Percentiles rank a stretch among this genome's conserved stretches.
These are phyloP conservation scores for Sordaria brevicollis DNA, from an alignment of 495 filamentous ascomycete species.

Conservation along the genomic window DNA sequence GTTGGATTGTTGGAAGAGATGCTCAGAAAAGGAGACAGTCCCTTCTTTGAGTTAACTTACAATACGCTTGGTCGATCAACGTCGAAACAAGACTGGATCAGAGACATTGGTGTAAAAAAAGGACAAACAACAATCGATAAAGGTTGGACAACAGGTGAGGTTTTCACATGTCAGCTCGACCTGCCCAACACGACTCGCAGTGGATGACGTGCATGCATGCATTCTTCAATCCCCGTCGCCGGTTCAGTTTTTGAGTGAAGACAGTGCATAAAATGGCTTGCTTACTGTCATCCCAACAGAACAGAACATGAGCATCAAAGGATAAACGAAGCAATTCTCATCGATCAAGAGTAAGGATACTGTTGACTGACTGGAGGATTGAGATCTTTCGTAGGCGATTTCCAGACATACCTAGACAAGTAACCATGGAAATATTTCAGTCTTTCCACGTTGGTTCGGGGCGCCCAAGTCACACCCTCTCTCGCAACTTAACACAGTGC, in stretches of 20 bases:
- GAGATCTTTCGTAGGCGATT: too few relatives aligned
- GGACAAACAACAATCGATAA: neutral
- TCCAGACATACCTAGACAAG: too few relatives aligned
- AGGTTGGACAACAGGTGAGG: neutral
- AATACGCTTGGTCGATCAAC: neutral
- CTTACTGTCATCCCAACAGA: neutral
- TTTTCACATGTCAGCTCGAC: neutral
- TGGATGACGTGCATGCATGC: neutral
- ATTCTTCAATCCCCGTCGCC: neutral
- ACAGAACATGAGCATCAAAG: too few relatives aligned
- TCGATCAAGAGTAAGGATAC: too few relatives aligned
- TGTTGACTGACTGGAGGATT: too few relatives aligned
- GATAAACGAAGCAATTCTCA: too few relatives aligned
- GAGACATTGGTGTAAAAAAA: neutral
- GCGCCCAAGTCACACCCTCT: neutral
- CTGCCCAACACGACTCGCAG: neutral
- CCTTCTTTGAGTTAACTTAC: too few relatives aligned
- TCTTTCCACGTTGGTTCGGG: neutral
- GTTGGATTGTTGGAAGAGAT: too few relatives aligned
- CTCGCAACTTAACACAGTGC: neutral
- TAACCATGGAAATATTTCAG: too few relatives aligned
- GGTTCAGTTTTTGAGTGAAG: neutral
- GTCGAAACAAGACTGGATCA: neutral
- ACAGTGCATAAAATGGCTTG: neutral
- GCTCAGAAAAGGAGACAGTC: too few relatives aligned